Base-by-base conservation (phyloP, 2,329 filamentous ascomycete genomes). In the Neoscytalidium dimidiatum region DNA sequence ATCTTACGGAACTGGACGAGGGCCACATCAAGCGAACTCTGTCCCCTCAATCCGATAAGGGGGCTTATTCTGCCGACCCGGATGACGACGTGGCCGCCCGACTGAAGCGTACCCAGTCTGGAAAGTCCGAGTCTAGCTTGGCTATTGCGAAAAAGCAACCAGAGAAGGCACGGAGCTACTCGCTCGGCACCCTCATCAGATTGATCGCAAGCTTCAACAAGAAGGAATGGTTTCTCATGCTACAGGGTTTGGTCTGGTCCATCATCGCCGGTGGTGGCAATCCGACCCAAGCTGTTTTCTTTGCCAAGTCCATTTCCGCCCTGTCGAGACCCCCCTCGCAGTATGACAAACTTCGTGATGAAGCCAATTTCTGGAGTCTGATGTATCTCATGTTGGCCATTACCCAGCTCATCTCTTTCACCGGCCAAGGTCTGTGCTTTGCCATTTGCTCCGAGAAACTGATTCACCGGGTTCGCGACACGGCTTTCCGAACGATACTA, bases 311-410 rank as follows among this genome's bases (percentile, higher is more conserved):
- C 65, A 94, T 98, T 76, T 86, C 87, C 66, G 86, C 88, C 8
- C 83, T 95, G 13, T 86, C 89, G 7, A 79, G 89, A 21, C 86
- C 82, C 28, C 77, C 79, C 17, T 76, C 69, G 38, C 82, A 83
- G 75, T 86, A 82, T 46, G 77, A 74, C 31, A 77, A 87, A 62
- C 83, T 96, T 61, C 86, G 89, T 69, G 81, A 84, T 19, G 86
- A 94, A 66, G 88, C 90, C 21, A 87, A 92, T 73, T 97, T 97
- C 76, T 97, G 92, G 92, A 89, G 88, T 64, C 80, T 88, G 71
- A 96, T 97, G 92, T 97, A 90, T 77, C 84, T 94, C 68, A 93
- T 96, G 85, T 83, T 97, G 63, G 93, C 88, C 2, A 77, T 92
- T 62, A 87, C 90, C 9, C 86, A 91, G 73, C 86, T 96, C 66